phyloP scores from a whole-genome alignment of 345 rosid species.

The Leavenworthia alabamica region DNA sequence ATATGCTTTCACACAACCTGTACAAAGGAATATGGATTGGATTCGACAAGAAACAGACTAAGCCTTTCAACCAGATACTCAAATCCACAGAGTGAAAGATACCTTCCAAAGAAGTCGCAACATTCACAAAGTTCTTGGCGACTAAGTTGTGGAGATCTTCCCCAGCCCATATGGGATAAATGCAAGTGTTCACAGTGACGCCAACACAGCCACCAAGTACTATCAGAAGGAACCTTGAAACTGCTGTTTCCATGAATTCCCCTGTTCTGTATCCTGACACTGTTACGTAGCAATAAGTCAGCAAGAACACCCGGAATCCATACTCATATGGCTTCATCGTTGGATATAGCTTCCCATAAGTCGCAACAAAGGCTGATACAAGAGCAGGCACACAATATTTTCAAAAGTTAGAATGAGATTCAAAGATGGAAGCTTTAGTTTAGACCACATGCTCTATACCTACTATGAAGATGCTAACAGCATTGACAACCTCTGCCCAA shows the following conservation, averaged over 20 bases:
- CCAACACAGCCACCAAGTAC: conserved; percentile 63
- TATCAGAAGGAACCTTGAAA: conserved; percentile 64
- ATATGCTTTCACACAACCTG: conserved; percentile 72
- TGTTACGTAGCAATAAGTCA: conserved; percentile 72
- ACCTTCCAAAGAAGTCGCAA: conserved; percentile 89
- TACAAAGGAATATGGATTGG: not conserved
- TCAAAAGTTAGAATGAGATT: conserved; percentile 1
- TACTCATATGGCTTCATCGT: conserved; percentile 87
- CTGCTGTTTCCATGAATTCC: conserved; percentile 57
- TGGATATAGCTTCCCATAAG: conserved; percentile 69
- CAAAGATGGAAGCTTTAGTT: not conserved
- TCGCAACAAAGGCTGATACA: conserved; percentile 49
- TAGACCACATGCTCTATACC: conserved; percentile 33
- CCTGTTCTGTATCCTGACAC: conserved; percentile 76
- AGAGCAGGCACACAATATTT: conserved; percentile 5
- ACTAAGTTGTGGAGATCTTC: conserved; percentile 83
- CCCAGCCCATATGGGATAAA: conserved; percentile 94
- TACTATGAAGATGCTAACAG: conserved; percentile 59
- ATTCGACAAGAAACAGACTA: not conserved
- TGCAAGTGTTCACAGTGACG: conserved; percentile 59
- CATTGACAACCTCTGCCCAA: conserved; percentile 52
- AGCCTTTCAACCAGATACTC: not conserved
- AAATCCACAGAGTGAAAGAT: not conserved
- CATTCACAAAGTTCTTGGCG: conserved; percentile 65
- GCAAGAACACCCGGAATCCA: conserved; percentile 77